Percentiles rank a stretch among this genome's conserved stretches.
phyloP scores from a whole-genome alignment of 345 rosid genomes.

The Lenwebbia sp. region DNA sequence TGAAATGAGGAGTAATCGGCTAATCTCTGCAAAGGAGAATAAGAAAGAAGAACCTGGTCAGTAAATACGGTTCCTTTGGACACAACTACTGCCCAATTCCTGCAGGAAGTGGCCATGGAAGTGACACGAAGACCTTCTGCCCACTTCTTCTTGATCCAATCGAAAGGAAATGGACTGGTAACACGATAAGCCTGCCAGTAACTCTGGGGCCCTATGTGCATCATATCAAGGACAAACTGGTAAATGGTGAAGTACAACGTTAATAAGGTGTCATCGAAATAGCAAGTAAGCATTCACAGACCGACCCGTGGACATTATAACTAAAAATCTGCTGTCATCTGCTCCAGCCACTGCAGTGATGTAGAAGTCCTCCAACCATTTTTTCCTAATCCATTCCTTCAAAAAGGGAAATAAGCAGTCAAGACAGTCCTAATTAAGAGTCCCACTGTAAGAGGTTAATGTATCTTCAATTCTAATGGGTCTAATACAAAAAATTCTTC shows the following conservation, averaged over 20 bases:
- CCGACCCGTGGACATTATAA: conserved; percentile 84
- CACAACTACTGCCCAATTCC: conserved; percentile 10
- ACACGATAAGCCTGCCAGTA: conserved; percentile 6
- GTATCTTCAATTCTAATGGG: background rate
- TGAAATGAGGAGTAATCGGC: background rate
- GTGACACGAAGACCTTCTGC: conserved; percentile 9
- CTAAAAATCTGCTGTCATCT: conserved; percentile 67
- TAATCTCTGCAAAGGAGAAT: background rate
- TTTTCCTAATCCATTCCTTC: conserved; percentile 90
- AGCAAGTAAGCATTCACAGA: background rate
- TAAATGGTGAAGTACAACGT: background rate
- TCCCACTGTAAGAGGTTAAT: background rate
- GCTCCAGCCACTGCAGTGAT: conserved; percentile 90
- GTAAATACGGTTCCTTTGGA: background rate
- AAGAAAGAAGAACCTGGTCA: background rate
- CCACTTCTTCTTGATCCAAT: conserved; percentile 13
- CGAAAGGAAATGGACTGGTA: conserved; percentile 3
- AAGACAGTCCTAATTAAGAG: background rate
- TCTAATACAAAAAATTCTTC: background rate
- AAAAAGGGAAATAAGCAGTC: background rate
- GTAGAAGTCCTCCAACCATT: conserved; percentile 81
- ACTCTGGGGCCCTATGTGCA: background rate
- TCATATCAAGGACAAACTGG: background rate
- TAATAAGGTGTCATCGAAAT: background rate
- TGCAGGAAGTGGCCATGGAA: conserved; percentile 8